A percentile compares a stretch with the other conserved stretches of the same genome.
These are phyloP conservation scores for Tribonema minus DNA, from an alignment of 108 stramenopile species.

Conservation along the genomic window DNA sequence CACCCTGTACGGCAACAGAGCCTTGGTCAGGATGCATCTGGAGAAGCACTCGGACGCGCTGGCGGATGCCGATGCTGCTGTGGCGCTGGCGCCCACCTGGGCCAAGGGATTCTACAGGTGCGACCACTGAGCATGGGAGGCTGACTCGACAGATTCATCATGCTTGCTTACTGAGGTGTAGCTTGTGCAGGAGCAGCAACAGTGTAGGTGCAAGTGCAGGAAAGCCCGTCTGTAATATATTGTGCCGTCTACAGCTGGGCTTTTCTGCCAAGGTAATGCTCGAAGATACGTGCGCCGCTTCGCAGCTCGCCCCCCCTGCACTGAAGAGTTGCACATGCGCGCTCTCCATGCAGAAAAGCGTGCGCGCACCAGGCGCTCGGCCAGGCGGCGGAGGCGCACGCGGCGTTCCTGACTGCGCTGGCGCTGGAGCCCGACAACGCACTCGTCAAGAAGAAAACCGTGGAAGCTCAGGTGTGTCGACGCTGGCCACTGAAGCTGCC, in stretches of 20 bases:
- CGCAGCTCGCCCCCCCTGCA: no score
- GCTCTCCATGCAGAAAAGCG: neutral
- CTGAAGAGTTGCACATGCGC: no score
- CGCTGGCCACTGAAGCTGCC: no score
- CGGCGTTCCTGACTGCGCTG: neutral
- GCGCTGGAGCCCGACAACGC: neutral
- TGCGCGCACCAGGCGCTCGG: neutral
- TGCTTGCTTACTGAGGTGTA: no score
- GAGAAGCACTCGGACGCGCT: neutral
- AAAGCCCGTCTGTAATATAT: no score
- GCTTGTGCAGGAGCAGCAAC: no score
- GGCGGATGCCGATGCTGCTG: neutral
- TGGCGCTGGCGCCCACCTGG: neutral
- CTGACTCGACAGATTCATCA: no score
- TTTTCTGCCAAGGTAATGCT: no score
- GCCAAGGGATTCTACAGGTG: neutral
- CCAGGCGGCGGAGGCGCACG: neutral
- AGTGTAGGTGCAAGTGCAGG: no score
- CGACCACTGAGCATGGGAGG: no score
- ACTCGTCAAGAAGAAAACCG: neutral
- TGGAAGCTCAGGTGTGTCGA: neutral
- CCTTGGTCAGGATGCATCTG: neutral
- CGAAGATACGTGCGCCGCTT: no score
- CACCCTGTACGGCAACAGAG: neutral
- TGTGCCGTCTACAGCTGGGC: no score